These are phyloP conservation scores for Plantago elongata DNA, from an alignment of 257 asterid genomes.

Conservation along the genomic window DNA sequence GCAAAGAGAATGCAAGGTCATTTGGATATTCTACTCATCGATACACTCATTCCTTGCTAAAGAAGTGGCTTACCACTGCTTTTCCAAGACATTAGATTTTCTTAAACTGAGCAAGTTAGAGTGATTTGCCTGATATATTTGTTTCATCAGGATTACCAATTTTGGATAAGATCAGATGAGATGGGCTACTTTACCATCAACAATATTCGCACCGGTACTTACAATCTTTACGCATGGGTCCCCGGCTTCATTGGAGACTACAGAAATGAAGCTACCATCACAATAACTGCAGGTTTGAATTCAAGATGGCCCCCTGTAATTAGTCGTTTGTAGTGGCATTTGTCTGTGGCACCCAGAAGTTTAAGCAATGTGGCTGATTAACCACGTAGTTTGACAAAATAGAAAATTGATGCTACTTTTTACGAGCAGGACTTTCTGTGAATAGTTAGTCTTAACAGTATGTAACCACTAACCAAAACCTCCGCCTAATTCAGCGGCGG, in stretches of 20 bases:
- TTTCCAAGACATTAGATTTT: not conserved
- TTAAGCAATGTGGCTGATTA: too few relatives aligned
- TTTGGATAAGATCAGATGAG: conserved; percentile 64
- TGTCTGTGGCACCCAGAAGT: too few relatives aligned
- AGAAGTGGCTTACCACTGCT: not conserved
- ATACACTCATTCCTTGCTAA: not conserved
- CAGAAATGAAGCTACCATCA: conserved; percentile 36
- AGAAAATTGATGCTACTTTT: too few relatives aligned
- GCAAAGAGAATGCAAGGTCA: conserved; percentile 84
- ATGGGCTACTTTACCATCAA: conserved; percentile 54
- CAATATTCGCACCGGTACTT: conserved; percentile 47
- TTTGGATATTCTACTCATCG: not conserved
- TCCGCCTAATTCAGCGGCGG: too few relatives aligned
- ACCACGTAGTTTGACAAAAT: too few relatives aligned
- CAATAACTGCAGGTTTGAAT: conserved; percentile 55
- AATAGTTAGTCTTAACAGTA: too few relatives aligned
- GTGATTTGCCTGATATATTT: not conserved
- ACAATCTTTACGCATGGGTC: conserved; percentile 76
- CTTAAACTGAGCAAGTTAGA: not conserved
- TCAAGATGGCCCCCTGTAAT: not conserved
- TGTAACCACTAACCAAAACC: too few relatives aligned
- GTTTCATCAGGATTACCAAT: conserved; percentile 66
- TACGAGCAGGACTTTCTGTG: too few relatives aligned
- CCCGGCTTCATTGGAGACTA: conserved; percentile 84
- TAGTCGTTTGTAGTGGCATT: not conserved